A percentile compares a stretch with the other conserved stretches of the same genome.
Conservation (phyloP, 495 filamentous ascomycete species). For the Neurospora hispaniola region DNA sequence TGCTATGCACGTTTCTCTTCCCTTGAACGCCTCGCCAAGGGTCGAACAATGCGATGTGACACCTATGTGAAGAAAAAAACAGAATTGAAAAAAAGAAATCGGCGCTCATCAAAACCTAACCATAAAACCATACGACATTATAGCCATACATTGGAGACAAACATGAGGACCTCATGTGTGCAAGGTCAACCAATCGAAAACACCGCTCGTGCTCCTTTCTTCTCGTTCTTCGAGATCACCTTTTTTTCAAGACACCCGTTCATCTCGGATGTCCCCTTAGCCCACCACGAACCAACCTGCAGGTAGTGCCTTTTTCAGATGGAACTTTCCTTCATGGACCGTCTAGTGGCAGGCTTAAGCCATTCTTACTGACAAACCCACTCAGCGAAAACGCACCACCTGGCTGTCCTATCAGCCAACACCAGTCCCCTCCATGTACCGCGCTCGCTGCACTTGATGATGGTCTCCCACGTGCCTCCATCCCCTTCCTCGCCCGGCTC, state of each 20-base stretch:
- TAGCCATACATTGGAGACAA: not conserved
- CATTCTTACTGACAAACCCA: conserved; percentile 52
- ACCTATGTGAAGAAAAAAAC: not conserved
- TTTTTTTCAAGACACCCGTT: not conserved
- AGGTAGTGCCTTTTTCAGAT: not conserved
- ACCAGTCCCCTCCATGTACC: conserved; percentile 90
- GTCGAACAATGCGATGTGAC: not conserved
- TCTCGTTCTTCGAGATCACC: not conserved
- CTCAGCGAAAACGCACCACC: conserved; percentile 98
- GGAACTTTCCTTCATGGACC: not conserved
- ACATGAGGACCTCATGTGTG: not conserved
- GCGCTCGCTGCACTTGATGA: conserved; percentile 88
- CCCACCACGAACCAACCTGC: not conserved
- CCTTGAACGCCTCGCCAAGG: not conserved
- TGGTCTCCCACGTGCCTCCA: conserved; percentile 89
- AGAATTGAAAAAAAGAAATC: not conserved
- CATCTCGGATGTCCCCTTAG: not conserved
- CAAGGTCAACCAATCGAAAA: not conserved
- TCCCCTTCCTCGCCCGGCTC: conserved; percentile 51
- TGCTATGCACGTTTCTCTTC: not conserved
- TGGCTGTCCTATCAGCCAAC: conserved; percentile 83
- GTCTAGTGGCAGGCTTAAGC: conserved; percentile 4
- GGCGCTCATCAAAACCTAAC: not conserved
- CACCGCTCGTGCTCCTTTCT: not conserved
- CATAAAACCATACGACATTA: not conserved